Conservation (phyloP, 2,329 filamentous ascomycete species). For the Xylariales sp. region DNA sequence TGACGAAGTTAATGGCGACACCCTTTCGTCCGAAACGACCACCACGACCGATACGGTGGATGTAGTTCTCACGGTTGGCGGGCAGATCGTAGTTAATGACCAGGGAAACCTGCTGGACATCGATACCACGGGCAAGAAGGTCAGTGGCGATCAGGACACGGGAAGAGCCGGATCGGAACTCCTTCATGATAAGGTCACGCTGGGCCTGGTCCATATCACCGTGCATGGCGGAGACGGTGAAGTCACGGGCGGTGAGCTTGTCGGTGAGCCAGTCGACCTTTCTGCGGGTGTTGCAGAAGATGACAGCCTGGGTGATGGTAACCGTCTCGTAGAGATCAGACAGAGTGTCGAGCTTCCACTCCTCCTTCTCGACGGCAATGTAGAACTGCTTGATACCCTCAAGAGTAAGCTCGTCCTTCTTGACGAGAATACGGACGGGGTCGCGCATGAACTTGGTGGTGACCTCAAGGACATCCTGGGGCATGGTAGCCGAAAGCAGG, state of each 20-base stretch:
- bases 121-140: constrained; percentile 97
- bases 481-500: constrained; percentile 96
- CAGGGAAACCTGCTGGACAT: constrained; percentile 98
- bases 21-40: constrained; percentile 99
- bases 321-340: constrained; percentile 99
- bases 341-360: constrained; percentile 99
- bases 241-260: constrained; percentile 97
- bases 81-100: constrained; percentile 99
- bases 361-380: constrained; percentile 99
- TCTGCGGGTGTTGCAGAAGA: constrained; percentile 99
- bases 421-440: constrained; percentile 97
- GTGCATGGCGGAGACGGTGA: constrained; percentile 99
- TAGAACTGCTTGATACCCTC: constrained; percentile 99
- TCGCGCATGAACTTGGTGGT: constrained; percentile 99
- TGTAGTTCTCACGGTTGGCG: constrained; percentile 99
- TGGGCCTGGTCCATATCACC: constrained; percentile 98
- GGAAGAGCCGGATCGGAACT: constrained; percentile 98
- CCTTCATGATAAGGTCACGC: constrained; percentile 99
- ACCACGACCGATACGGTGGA: constrained; percentile 98
- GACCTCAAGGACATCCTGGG: constrained; percentile 97
- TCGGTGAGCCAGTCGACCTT: constrained; percentile 99
- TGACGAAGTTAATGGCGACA: constrained; percentile 99
- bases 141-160: constrained; percentile 99
- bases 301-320: constrained; percentile 98
- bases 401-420: constrained; percentile 99